Evolutionary conservation across 306 rosid species (phyloP), one percentile per base, ranked within the genome.

Genomic region (Citrullus mucosospermus): DNA sequence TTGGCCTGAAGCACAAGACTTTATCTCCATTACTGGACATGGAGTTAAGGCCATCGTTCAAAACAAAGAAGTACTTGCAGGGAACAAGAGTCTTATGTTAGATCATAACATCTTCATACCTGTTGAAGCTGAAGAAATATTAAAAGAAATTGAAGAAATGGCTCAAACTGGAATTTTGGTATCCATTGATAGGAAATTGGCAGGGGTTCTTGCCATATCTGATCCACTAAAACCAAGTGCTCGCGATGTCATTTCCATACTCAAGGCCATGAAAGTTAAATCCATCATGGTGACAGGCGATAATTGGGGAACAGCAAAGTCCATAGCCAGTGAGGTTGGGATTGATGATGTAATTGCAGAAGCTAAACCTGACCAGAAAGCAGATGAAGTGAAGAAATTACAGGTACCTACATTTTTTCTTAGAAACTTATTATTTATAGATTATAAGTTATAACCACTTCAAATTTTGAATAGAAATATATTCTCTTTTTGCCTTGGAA

Each of bases 301-400:
- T 85, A 93, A 93, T 28, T 89, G 92, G 95, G 96, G 98, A 28
- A 93, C 98, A 10, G 98, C 98, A 36, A 88, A 91, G 41, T 89
- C 98, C 66, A 88, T 91, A 67, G 96, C 95, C 39, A 85, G 81
- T 50, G 93, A 93, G 86, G 90, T 86, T 78, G 94, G 91, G 39
- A 89, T 93, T 75, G 93, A 88, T 36, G 82, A 84, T 34, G 90
- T 89, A n/a, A 83, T 88, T 50, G 96, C 98, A 39, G 92, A 89
- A 80, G 95, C 94, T 79, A 93, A 80, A 78, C 98, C 98, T 2
- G 91, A 89, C 78, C 70, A 80, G 46, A 93, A 93, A 81, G 93
- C 93, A 0, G 81, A 85, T 57, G 81, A 88, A 85, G 83, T 91
- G 17, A 89, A 91, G 84, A 88, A 84, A 17, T 81, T 91, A 66